Base-by-base conservation (phyloP, 805 yeast genomes). In the Candida mattraensis region DNA sequence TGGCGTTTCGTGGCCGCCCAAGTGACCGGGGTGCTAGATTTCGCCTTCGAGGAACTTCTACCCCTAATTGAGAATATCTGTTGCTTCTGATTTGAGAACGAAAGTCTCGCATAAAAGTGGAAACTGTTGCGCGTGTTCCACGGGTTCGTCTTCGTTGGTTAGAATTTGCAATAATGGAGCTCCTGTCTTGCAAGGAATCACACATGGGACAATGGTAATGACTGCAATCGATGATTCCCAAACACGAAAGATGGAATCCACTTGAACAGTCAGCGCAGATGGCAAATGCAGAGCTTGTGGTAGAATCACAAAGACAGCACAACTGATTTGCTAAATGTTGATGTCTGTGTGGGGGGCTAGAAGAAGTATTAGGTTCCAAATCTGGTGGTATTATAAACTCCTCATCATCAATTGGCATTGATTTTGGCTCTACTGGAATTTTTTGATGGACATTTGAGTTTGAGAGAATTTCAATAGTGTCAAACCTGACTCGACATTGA, bases 141-240 rank as follows among this genome's bases (percentile, higher is more conserved):
- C 42, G 18, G 28, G 33, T 27, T 14, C 37, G 29, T 9, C 37
- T 25, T 18, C 28, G n/a, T 18, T 38, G 26, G 18, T 41, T 28
- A n/a, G 32, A 22, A 12, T 40, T 30, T 7, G 46, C 38, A 4
- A 49, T 34, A 3, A 54, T 42, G 5, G 52, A 41, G 25, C 47
- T 53, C 16, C 45, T 33, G 17, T 48, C 52, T 43, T 61, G 64
- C 19, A 43, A 27, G 10, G 53, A 46, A 24, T 62, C 66, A 39
- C 67, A 63, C 55, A 61, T 54, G 1, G 67, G 67, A 41, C 67
- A 63, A 24, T 50, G 50, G 44, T 53, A 61, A 7, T 39, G 50
- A 34, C 42, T 41, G 19, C 40, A 30, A 24, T 45, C 55, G 17
- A 48, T 32, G 17, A 51, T 37, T 9, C 63, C 63, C 11, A 59